Evolutionary conservation across 2,329 filamentous ascomycete genomes (phyloP), one percentile per base, ranked within the genome.

Genomic region (Hysterium pulicare): DNA sequence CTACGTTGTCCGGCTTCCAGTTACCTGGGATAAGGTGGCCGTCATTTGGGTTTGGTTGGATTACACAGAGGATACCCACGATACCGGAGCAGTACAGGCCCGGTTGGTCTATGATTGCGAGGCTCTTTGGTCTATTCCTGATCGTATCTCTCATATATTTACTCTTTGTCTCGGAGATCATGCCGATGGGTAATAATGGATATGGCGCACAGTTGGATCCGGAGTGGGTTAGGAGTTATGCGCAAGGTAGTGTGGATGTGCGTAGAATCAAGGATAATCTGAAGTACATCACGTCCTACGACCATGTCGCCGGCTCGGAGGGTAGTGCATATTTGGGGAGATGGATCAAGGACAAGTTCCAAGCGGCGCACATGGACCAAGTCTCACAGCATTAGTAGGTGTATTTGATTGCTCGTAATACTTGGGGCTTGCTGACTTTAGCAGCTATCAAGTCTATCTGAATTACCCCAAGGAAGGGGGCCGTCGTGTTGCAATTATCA

Each of bases 231-330:
- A 82, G 88, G 42, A 74, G 79, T 44, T 87, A 85, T 66, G 78
- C 94, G 20, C 82, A 93, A 64, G 74, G 76, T 37, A 82, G 81
- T 54, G 79, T 95, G 51, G 84, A 94, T 58, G 74, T 80, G 41
- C 75, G 76, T 45, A 56, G 64, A 37, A 74, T 76, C 62, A 78
- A 82, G 49, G 83, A 87, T 31, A 86, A 87, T 44, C 70, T 95
- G 46, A 73, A 79, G 57, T 86, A 90, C 59, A 82, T 91, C 49
- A 91, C 89, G 4, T 79, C 79, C 42, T 95, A 87, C 62, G 87
- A 93, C 48, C 93, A 97, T 66, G 77, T 97, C 48, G 93, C 89
- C 2, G 93, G 93, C n/a, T 95, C 90, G 3, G 85, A 95, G 70
- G 93, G 93, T 36, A 91, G 94, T 69, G 90, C 85, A 57, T 87